phyloP scores from a whole-genome alignment of 2,329 filamentous ascomycete species.

The Sporothrix humicola region DNA sequence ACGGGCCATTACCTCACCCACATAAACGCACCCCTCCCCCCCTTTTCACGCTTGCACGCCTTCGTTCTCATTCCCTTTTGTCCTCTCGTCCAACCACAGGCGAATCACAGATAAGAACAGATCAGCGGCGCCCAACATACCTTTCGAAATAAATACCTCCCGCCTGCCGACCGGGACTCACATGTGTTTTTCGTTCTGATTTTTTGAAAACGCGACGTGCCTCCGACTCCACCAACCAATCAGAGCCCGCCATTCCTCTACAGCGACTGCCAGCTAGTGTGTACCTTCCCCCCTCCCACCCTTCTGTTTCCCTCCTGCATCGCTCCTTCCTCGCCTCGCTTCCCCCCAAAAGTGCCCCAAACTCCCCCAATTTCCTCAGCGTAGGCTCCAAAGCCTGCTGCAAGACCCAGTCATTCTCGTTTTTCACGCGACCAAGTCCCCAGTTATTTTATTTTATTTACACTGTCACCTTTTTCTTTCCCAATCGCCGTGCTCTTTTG shows the following conservation, averaged over 20 bases:
- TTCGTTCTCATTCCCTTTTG: conserved; percentile 22
- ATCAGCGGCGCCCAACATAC: conserved; percentile 39
- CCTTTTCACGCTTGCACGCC: conserved; percentile 23
- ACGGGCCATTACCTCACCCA: conserved; percentile 31
- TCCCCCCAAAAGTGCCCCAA: not conserved
- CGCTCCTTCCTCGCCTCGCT: too few species aligned
- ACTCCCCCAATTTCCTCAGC: not conserved
- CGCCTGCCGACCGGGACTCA: conserved; percentile 45
- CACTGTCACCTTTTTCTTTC: conserved; percentile 35
- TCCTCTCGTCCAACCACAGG: conserved; percentile 39
- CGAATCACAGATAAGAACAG: conserved; percentile 43
- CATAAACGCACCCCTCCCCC: conserved; percentile 29
- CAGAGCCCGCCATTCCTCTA: conserved; percentile 26
- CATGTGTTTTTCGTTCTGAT: conserved; percentile 44
- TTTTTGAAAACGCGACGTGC: conserved; percentile 41
- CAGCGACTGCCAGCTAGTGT: conserved; percentile 31
- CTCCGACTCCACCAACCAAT: conserved; percentile 36
- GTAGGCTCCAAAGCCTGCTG: too few species aligned
- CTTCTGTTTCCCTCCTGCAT: too few species aligned
- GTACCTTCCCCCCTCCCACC: conserved; percentile 4
- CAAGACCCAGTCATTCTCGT: too few species aligned
- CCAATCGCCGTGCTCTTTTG: not conserved
- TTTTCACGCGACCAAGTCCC: not conserved
- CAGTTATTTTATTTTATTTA: conserved; percentile 21
- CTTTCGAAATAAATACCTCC: conserved; percentile 48